Evolutionary conservation across 495 filamentous ascomycete genomes (phyloP).

Genomic region (Trichoderma asperelloides): DNA sequence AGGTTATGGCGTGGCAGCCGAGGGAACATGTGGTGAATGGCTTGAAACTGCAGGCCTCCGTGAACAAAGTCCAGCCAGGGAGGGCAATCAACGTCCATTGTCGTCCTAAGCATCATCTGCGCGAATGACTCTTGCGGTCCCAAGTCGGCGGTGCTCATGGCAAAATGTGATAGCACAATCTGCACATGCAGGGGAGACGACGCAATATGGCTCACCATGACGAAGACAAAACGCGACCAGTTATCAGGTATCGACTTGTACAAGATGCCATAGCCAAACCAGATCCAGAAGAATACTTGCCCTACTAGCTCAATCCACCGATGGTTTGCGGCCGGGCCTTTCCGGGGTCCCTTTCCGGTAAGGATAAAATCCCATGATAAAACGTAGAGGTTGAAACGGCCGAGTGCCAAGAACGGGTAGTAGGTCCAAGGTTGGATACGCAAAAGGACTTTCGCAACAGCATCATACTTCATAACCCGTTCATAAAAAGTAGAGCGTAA

Average conservation of each 20-base stretch:
- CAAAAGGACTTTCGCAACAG: slow-evolving; percentile 60
- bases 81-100: slow-evolving; percentile 96
- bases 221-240: slow-evolving; percentile 60
- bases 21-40: slow-evolving; percentile 89
- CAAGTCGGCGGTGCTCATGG: slow-evolving; percentile 90
- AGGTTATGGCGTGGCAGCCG: slow-evolving; percentile 95
- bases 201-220: slow-evolving; percentile 81
- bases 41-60: slow-evolving; percentile 93
- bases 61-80: slow-evolving; percentile 95
- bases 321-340: slow-evolving; percentile 83
- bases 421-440: slow-evolving; percentile 76
- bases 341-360: slow-evolving; percentile 63
- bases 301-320: slow-evolving; percentile 77
- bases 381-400: slow-evolving; percentile 85
- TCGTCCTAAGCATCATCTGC: slow-evolving; percentile 93
- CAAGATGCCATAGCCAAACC: slow-evolving; percentile 82
- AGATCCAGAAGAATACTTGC: slow-evolving; percentile 83
- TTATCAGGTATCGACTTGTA: slow-evolving; percentile 67
- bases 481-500: slow-evolving; percentile 87
- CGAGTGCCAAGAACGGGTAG: slow-evolving; percentile 76
- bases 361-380: slow-evolving; percentile 79
- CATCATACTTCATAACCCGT: slow-evolving; percentile 74
- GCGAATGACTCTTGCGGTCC: slow-evolving; percentile 85
- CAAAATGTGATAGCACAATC: slow-evolving; percentile 94
- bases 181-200: slow-evolving; percentile 86